Conservation (phyloP, 768 basidiomycete species). For the Psilocybe sp. region DNA sequence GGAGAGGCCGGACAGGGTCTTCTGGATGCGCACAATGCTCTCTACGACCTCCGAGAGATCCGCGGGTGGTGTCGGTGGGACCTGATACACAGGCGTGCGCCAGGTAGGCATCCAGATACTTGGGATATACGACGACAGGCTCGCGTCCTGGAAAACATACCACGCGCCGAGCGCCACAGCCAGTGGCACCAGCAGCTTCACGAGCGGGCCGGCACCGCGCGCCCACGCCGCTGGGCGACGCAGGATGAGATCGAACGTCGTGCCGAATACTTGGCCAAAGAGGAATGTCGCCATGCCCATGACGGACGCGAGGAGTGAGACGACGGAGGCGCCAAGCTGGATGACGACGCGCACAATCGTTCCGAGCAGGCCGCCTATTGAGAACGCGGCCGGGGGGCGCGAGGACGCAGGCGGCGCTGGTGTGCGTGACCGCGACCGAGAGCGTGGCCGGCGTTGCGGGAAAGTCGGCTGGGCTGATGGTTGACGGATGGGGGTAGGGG, state of each 20-base stretch:
- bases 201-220: slow-evolving; percentile 26
- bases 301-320: slow-evolving; percentile 25
- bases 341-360: slow-evolving; percentile 31
- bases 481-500: slow-evolving; percentile 12
- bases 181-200: slow-evolving; percentile 42
- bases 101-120: slow-evolving; percentile 24
- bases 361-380: slow-evolving; percentile 44
- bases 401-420: slow-evolving; percentile 22
- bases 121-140: slow-evolving; percentile 29
- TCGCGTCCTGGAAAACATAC: slow-evolving; percentile 39
- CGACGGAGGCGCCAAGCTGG: slow-evolving; percentile 16
- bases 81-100: slow-evolving; percentile 36
- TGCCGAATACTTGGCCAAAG: slow-evolving; percentile 48
- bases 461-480: slow-evolving; percentile 14
- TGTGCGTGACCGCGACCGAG: slow-evolving; percentile 27
- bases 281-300: slow-evolving; percentile 37
- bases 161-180: slow-evolving; percentile 42
- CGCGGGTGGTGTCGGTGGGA: slow-evolving; percentile 59
- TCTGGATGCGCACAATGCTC: slow-evolving; percentile 64
- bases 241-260: slow-evolving; percentile 43
- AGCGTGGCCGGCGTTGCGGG: too few species aligned
- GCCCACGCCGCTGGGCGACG: slow-evolving; percentile 44
- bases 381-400: slow-evolving; percentile 25
- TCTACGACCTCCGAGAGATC: slow-evolving; percentile 64
- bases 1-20: slow-evolving; percentile 57